Evolutionary conservation across 106 monocot species (phyloP).

Genomic region (Phalaenopsis aphrodite): DNA sequence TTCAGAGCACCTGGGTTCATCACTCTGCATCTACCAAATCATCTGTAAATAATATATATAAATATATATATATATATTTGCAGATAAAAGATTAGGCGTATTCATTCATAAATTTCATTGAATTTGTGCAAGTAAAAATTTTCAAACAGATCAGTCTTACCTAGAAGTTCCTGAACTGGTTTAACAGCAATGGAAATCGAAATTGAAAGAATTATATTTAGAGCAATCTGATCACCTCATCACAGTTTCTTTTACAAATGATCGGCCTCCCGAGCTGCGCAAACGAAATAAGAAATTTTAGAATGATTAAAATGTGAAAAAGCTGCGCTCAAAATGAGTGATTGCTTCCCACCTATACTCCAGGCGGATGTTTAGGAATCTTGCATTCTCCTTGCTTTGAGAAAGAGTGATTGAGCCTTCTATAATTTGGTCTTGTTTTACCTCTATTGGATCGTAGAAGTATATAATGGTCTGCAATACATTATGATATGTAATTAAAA

Average conservation of each 20-base stretch:
- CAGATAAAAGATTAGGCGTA: background rate
- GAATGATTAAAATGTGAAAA: background rate
- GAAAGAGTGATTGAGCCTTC: constrained; percentile 83
- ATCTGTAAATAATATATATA: background rate
- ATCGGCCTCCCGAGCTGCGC: constrained; percentile 76
- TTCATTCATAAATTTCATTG: too few species aligned
- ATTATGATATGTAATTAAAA: background rate
- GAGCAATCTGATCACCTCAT: constrained; percentile 32
- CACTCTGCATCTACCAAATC: background rate
- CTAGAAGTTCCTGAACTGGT: background rate
- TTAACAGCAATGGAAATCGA: background rate
- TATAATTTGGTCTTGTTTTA: constrained; percentile 83
- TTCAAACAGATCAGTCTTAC: background rate
- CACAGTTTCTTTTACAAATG: constrained; percentile 82
- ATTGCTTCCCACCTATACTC: constrained; percentile 63
- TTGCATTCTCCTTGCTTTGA: constrained; percentile 56
- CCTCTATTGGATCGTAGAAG: constrained; percentile 88
- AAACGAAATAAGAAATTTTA: background rate
- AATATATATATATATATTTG: background rate
- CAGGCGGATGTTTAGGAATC: constrained; percentile 88
- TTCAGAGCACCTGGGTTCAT: too few species aligned
- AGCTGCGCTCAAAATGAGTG: background rate
- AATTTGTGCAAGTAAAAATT: too few species aligned
- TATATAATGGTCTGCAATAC: constrained; percentile 80
- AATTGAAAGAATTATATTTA: background rate